Base-by-base conservation (phyloP, 192 early-diverging fungal genomes). In the Umbelopsis isabellina region DNA sequence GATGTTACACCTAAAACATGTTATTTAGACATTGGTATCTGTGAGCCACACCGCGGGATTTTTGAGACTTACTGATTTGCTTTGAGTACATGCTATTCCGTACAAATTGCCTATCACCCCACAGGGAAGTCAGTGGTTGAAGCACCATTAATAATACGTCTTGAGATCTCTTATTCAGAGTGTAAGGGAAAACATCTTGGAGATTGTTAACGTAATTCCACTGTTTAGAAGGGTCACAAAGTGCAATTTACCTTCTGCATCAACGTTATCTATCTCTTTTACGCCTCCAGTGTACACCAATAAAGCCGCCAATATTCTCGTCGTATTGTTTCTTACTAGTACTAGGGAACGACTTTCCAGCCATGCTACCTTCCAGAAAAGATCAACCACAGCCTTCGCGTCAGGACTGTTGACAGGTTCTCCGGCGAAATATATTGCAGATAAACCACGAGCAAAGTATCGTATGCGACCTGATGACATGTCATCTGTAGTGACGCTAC, bases 81-180 rank as follows among this genome's bases (percentile, higher is more conserved):
- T 61, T 61, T 0, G 25, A 35, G 30, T 61, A 61, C 13, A 18
- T 16, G 25, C 15, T 61, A 61, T 61, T 61, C 33, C 55, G 55
- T 16, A 61, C 55, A 61, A 61, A 61, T 12, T 61, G 55, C 25
- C 30, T 11, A 35, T 61, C 55, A 16, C 55, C 55, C 55, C 55
- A 61, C 55, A 61, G 16, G 5, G 55, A 37, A 35, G 25, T 61
- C 21, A 61, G 30, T 10, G 27, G 25, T 18, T 25, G 55, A 35
- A 61, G 55, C 27, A 61, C 55, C 30, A 13, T 8, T 25, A 61
- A 35, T 0, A 61, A 25, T n/a, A 61, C 33, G 13, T 61, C 55
- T 33, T 61, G 55, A 4, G 55, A 0, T 61, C 18, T 61, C 55
- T 61, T 61, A 5, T 30, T 61, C 27, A 61, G 27, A 12, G 55